Evolutionary conservation across 2,329 filamentous ascomycete species (phyloP), one percentile per base, ranked within the genome.

Genomic region (Fusarium aywerte): DNA sequence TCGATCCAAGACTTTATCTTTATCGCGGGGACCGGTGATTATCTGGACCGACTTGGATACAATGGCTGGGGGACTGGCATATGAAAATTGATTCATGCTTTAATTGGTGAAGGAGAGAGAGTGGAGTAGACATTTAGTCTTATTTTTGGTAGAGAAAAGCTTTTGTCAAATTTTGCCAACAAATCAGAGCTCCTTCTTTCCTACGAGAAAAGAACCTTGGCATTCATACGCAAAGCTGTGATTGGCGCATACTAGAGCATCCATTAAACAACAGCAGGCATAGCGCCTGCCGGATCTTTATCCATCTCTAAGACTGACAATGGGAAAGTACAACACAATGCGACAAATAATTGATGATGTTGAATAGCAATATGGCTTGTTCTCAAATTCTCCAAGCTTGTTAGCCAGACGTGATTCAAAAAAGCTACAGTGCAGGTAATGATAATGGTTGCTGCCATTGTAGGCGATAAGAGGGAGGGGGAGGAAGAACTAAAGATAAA

Each of bases 11-110:
- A 15, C 40, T 44, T 53, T 27, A 49, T 49, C 32, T 36, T 49
- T 38, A 49, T 49, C 39, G 50, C 50, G 50, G 50, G 50, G 39
- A 53, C 40, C 50, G 50, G 50, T 53, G 50, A 45, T 53, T 53
- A 53, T 53, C 40, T 53, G 40, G 50, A 38, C 50, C 50, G 50
- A 53, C 39, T 47, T 53, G 50, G 50, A 45, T 33, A 29, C 45
- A 53, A 53, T 53, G 50, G 50, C 39, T 53, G 50, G 39, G 50
- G 20, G 50, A 52, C 21, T 18, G n/a, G 29, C 29, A 35, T 43
- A 36, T 36, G 45, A 25, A 35, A 18, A 35, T 9, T 23, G 13
- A n/a, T 25, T 20, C n/a, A 36, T 38, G 31, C 33, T 49, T 36
- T 49, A 21, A 49, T 49, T 49, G 45, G 45, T 27, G 21, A 25